These are phyloP conservation scores for Fusarium nanum DNA, from an alignment of 2,329 filamentous ascomycete species.

Conservation along the genomic window DNA sequence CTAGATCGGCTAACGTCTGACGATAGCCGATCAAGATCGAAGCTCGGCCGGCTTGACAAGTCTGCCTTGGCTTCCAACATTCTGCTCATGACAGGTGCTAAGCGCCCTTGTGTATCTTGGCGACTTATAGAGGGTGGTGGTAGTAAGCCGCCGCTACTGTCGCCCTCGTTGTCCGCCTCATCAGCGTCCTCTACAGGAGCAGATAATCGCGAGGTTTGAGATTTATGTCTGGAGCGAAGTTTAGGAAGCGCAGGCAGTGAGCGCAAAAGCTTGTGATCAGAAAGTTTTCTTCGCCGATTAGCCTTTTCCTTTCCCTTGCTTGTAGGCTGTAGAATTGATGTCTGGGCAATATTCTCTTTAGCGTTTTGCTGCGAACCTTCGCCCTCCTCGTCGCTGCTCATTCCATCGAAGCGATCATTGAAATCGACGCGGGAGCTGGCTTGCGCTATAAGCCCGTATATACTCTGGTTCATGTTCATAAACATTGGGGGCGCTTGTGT, in stretches of 20 bases:
- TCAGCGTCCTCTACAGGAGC: conserved; percentile 52
- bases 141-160: conserved; percentile 40
- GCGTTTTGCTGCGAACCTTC: conserved; percentile 63
- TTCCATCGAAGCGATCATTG: conserved; percentile 80
- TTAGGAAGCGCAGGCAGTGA: conserved; percentile 71
- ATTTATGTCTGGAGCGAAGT: conserved; percentile 57
- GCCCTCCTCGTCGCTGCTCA: conserved; percentile 86
- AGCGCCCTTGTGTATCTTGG: conserved; percentile 58
- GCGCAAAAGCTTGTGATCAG: conserved; percentile 72
- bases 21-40: conserved; percentile 63
- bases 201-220: conserved; percentile 55
- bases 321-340: conserved; percentile 54
- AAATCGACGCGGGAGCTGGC: conserved; percentile 87
- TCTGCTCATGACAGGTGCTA: conserved; percentile 79
- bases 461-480: conserved; percentile 90
- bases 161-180: conserved; percentile 44
- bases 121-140: conserved; percentile 41
- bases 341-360: conserved; percentile 54
- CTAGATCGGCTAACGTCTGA: conserved; percentile 53
- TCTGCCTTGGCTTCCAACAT: conserved; percentile 80
- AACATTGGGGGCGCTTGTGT: conserved; percentile 62
- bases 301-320: conserved; percentile 50
- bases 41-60: conserved; percentile 68
- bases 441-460: conserved; percentile 92
- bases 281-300: conserved; percentile 68